Base-by-base conservation (phyloP, 148 eudicot genomes). In the Rhododendron mucronatum region DNA sequence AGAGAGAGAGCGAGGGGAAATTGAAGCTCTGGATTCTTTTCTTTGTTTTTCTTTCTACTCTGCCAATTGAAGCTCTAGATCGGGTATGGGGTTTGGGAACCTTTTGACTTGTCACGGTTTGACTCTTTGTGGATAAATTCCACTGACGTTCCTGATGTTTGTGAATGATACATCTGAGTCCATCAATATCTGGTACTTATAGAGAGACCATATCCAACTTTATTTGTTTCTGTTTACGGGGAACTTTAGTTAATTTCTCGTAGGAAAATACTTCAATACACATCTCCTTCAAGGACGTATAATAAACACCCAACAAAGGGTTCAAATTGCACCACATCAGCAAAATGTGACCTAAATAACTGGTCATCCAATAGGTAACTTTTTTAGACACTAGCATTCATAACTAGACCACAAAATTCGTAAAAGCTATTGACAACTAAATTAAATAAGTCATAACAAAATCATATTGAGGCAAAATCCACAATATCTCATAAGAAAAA, bases 21-120 rank as follows among this genome's bases (percentile, higher is more conserved):
- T 26, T 30, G 82, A 48, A 80, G 63, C 63, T 80, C 41, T 20
- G 18, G 65, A 51, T 53, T 65, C 0, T 55, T 5, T 55, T 13
- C 0, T 55, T 4, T 3, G 5, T 4, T 16, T 55, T 55, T 16
- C 6, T 16, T 55, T 55, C 4, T 55, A 14, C 3, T 55, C 61
- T 55, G 23, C 61, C 21, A 80, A 51, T 26, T 51, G 82, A 80
- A 80, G 63, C 61, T 80, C 63, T 9, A 30, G 83, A 80, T 80
- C 83, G 83, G 26, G 50, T 20, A 7, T 41, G 48, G 80, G 33
- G 39, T 30, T 50, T 51, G 39, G 63, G 33, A 26, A 50, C 65
- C n/a, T 28, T n/a, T 80, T 80, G 83, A 80, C 65, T 47, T 47
- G 13, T 78, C 15, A 7, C 23, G 3, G 2, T 41, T 78, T 76